Percentiles rank a stretch among this genome's conserved stretches.
phyloP scores from a whole-genome alignment of 441 rosid species.

The Erodium texanum region DNA sequence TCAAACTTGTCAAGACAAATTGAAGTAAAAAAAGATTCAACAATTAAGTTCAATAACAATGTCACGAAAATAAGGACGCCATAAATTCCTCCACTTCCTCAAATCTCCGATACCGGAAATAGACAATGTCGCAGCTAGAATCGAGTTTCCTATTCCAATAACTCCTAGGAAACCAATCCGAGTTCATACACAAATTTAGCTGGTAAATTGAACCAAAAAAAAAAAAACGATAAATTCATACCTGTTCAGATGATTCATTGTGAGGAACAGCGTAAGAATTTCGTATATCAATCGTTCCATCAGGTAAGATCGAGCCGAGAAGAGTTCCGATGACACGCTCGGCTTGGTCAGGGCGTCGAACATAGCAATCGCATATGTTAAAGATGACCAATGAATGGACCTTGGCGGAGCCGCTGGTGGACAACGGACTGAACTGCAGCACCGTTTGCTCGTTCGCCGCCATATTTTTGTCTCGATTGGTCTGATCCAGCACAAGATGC shows the following conservation, averaged over 20 bases:
- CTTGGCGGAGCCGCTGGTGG: slow-evolving; percentile 44
- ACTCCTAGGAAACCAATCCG: neutral
- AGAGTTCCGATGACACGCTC: slow-evolving; percentile 92
- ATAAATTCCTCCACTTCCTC: neutral
- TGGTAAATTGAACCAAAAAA: neutral
- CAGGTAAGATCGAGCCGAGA: slow-evolving; percentile 72
- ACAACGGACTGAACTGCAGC: slow-evolving; percentile 48
- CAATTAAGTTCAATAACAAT: neutral
- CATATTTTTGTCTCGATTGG: slow-evolving; percentile 31
- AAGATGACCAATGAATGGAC: slow-evolving; percentile 85
- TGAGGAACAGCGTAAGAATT: slow-evolving; percentile 94
- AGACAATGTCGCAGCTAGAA: neutral
- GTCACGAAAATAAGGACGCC: neutral
- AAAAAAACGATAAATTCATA: slow-evolving; percentile 2
- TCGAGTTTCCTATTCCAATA: too few species aligned
- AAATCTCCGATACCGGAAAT: neutral
- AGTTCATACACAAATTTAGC: neutral
- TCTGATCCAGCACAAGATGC: slow-evolving; percentile 5
- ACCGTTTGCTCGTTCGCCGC: slow-evolving; percentile 54
- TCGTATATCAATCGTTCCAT: slow-evolving; percentile 84
- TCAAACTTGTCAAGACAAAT: too few species aligned
- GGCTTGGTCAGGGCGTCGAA: slow-evolving; percentile 90
- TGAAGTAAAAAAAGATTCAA: too few species aligned
- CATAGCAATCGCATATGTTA: slow-evolving; percentile 88
- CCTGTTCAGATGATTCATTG: slow-evolving; percentile 72